Evolutionary conservation across 768 basidiomycete species (phyloP).

Genomic region (Lanmaoa rubissima): DNA sequence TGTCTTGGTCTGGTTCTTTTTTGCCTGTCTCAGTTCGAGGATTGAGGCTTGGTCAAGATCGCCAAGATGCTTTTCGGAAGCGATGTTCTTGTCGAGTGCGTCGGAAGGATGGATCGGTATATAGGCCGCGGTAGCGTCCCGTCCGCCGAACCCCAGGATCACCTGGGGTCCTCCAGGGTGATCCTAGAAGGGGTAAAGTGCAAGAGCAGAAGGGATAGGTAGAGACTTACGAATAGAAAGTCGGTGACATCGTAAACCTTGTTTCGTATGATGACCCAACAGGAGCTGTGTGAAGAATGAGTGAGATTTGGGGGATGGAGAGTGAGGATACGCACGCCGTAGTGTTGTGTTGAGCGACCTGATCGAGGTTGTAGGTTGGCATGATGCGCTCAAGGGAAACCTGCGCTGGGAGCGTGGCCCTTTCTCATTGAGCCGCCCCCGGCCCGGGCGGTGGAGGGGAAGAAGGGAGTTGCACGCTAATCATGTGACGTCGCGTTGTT

Average conservation of each 20-base stretch:
- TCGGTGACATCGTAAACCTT: conserved; percentile 86
- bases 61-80: conserved; percentile 72
- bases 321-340: conserved; percentile 37
- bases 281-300: conserved; percentile 49
- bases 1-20: conserved; percentile 48
- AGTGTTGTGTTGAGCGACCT: conserved; percentile 62
- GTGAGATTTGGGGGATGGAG: conserved; percentile 2
- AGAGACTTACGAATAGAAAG: conserved; percentile 55
- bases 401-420: background rate
- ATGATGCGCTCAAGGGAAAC: conserved; percentile 4
- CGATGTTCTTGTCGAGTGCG: conserved; percentile 70
- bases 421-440: background rate
- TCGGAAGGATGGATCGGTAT: conserved; percentile 85
- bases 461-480: conserved; percentile 1
- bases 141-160: conserved; percentile 81
- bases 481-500: conserved; percentile 53
- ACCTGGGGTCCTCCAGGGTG: conserved; percentile 83
- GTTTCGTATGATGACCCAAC: conserved; percentile 82
- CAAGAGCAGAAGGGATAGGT: no score
- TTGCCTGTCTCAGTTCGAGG: conserved; percentile 35
- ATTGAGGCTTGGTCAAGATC: conserved; percentile 50
- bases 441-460: background rate
- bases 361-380: conserved; percentile 47
- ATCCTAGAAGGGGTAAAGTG: conserved; percentile 40
- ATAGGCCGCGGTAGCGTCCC: conserved; percentile 76